phyloP scores from a whole-genome alignment of 1,139 yeast species.

The Suhomyces kunorum region DNA sequence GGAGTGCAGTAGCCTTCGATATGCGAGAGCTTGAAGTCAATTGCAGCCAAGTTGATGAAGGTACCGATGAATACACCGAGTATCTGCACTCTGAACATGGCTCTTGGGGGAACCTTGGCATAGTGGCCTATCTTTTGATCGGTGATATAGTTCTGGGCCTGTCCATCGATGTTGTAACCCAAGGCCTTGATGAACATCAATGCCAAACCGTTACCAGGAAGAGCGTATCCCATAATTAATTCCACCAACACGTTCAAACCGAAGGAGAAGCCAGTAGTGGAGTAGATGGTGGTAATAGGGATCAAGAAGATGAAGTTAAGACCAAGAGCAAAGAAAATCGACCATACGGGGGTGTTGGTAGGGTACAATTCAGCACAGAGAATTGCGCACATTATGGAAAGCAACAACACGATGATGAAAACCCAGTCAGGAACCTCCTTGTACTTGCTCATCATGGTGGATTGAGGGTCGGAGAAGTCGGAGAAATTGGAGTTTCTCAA shows the following conservation, averaged over 20 bases:
- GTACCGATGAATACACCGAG: slow-evolving; percentile 44
- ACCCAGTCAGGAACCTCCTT: slow-evolving; percentile 29
- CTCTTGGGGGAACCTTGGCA: slow-evolving; percentile 59
- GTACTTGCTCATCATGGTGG: slow-evolving; percentile 24
- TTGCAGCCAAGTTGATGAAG: slow-evolving; percentile 53
- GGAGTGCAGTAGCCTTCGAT: slow-evolving; percentile 49
- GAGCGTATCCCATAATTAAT: slow-evolving; percentile 40
- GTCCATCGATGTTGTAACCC: slow-evolving; percentile 52
- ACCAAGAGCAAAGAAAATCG: slow-evolving; percentile 31
- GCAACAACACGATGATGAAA: slow-evolving; percentile 21
- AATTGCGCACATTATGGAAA: slow-evolving; percentile 23
- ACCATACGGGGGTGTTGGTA: slow-evolving; percentile 40
- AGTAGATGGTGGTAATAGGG: slow-evolving; percentile 39
- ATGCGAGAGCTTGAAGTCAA: slow-evolving; percentile 52
- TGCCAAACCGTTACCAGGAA: slow-evolving; percentile 43
- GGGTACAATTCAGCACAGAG: slow-evolving; percentile 36
- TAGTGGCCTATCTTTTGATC: slow-evolving; percentile 65
- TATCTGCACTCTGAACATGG: slow-evolving; percentile 60
- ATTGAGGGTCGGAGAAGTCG: slow-evolving; percentile 24
- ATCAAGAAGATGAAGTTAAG: slow-evolving; percentile 39
- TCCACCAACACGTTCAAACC: slow-evolving; percentile 44
- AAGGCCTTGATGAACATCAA: slow-evolving; percentile 39
- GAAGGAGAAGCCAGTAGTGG: slow-evolving; percentile 40
- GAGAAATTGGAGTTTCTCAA: slow-evolving; percentile 17
- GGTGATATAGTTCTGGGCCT: slow-evolving; percentile 56